Conservation (phyloP, 371 early-diverging fungal genomes). For the Mortierella sp. region DNA sequence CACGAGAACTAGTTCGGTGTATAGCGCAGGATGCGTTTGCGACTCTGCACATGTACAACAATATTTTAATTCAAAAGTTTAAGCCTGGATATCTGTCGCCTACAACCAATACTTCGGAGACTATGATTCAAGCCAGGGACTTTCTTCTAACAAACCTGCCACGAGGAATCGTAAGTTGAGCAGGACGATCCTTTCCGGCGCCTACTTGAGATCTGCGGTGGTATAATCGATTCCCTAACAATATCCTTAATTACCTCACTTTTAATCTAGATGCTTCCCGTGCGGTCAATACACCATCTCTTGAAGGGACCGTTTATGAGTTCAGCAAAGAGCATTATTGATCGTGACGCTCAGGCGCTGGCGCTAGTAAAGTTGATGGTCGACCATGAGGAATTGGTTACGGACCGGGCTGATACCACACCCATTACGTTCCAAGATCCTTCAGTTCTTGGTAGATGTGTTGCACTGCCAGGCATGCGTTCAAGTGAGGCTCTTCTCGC, state of each 20-base stretch:
- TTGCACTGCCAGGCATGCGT: constrained; percentile 39
- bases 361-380: constrained; percentile 43
- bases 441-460: constrained; percentile 26
- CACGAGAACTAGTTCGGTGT: constrained; percentile 43
- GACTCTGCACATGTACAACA: constrained; percentile 31
- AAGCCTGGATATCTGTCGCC: constrained; percentile 27
- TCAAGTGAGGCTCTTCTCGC: constrained; percentile 32
- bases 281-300: constrained; percentile 48
- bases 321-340: constrained; percentile 4
- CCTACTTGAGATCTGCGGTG: background rate
- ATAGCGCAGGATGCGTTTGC: constrained; percentile 50
- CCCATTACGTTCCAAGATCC: constrained; percentile 41
- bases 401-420: constrained; percentile 22
- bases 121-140: constrained; percentile 11
- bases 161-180: constrained; percentile 39
- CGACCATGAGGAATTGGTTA: constrained; percentile 19
- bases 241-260: background rate
- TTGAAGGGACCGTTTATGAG: constrained; percentile 41
- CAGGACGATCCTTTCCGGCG: background rate
- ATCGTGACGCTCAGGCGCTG: constrained; percentile 50
- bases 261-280: constrained; percentile 9
- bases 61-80: constrained; percentile 34
- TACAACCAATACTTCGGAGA: constrained; percentile 4
- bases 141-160: constrained; percentile 47
- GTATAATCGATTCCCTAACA: background rate